phyloP scores from a whole-genome alignment of 257 asterid species.

The Scutellaria baicalensis region DNA sequence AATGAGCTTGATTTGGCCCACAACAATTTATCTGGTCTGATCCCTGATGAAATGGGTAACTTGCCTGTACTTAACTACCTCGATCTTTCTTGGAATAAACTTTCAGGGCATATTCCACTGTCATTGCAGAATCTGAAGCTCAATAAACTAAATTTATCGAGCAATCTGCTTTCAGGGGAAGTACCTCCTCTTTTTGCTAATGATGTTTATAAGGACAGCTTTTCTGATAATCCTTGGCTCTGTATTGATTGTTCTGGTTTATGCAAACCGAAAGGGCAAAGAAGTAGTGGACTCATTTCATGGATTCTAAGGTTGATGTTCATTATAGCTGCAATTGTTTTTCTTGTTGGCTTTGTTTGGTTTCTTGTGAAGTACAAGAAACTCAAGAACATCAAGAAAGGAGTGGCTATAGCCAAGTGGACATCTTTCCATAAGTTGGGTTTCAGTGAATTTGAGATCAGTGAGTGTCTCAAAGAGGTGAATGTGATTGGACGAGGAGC shows the following conservation, averaged over 20 bases:
- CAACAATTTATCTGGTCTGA: constrained; percentile 50
- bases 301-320: constrained; percentile 39
- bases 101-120: constrained; percentile 54
- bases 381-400: constrained; percentile 19
- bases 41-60: constrained; percentile 63
- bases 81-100: constrained; percentile 59
- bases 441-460: constrained; percentile 56
- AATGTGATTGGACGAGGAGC: constrained; percentile 69
- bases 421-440: constrained; percentile 73
- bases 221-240: constrained; percentile 64
- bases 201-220: constrained; percentile 47
- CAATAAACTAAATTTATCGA: constrained; percentile 52
- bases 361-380: constrained; percentile 40
- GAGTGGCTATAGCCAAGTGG: constrained; percentile 50
- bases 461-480: constrained; percentile 47
- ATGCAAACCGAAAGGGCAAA: constrained; percentile 20
- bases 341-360: constrained; percentile 42
- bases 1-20: constrained; percentile 59
- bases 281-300: constrained; percentile 5
- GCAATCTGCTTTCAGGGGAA: constrained; percentile 52
- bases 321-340: constrained; percentile 24
- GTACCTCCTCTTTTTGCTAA: constrained; percentile 46
- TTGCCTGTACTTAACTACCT: constrained; percentile 66
- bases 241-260: constrained; percentile 30
- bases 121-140: constrained; percentile 64